Percentiles rank a stretch among this genome's conserved stretches.
These are phyloP conservation scores for Saksenaea vasiformis DNA, from an alignment of 371 early-diverging fungal species.

Conservation along the genomic window DNA sequence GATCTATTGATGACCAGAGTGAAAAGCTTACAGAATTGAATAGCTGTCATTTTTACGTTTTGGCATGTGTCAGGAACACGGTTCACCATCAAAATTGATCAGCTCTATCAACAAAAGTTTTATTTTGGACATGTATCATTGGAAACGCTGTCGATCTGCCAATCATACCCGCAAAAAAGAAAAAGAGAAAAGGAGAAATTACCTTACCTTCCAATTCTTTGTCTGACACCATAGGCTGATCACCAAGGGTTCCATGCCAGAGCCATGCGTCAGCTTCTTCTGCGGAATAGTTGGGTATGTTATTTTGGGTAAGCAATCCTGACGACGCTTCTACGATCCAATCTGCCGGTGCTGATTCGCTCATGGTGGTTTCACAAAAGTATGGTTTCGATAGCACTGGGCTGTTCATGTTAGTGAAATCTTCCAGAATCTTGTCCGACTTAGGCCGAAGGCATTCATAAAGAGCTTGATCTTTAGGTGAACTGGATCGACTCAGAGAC, in stretches of 20 bases:
- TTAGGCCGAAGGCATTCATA: not conserved
- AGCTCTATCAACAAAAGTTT: not conserved
- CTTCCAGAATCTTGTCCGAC: not conserved
- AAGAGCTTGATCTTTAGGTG: not conserved
- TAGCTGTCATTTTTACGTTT: too few species aligned
- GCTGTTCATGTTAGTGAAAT: not conserved
- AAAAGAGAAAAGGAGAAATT: not conserved
- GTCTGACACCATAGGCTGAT: slow-evolving; percentile 1
- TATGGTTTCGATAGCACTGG: not conserved
- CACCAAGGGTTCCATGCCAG: not conserved
- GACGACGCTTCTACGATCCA: not conserved
- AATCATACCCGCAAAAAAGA: not conserved
- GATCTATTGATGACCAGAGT: too few species aligned
- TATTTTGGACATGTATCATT: not conserved
- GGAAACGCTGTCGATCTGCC: not conserved
- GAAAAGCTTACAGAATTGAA: too few species aligned
- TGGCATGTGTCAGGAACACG: too few species aligned
- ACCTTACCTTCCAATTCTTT: slow-evolving; percentile 2
- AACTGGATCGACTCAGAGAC: not conserved
- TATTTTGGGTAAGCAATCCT: not conserved
- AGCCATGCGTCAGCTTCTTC: not conserved
- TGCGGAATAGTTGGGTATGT: not conserved
- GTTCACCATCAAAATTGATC: slow-evolving; percentile 3
- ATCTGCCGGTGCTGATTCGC: not conserved
- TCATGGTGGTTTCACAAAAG: not conserved